These are phyloP conservation scores for Phytopythium ostracodes DNA, from an alignment of 352 stramenopile genomes.

Conservation along the genomic window DNA sequence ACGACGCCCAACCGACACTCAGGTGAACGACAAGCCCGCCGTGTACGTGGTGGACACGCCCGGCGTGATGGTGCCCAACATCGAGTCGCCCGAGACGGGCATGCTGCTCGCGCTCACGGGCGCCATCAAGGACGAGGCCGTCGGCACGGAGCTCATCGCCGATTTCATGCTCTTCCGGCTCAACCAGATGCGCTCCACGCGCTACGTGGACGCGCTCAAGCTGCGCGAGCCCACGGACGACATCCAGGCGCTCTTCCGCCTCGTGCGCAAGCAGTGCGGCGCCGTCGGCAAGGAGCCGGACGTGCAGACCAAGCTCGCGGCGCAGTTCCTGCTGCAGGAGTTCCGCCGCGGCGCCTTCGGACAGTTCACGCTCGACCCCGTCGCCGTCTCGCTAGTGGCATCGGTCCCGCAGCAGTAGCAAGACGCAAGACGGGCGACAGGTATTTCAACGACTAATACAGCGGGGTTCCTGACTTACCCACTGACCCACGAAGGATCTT, in stretches of 20 bases:
- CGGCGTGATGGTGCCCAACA: conserved; percentile 86
- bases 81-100: conserved; percentile 70
- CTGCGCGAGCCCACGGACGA: conserved; percentile 67
- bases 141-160: conserved; percentile 82
- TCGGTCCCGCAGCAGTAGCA: neutral
- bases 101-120: conserved; percentile 83
- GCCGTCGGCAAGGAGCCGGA: conserved; percentile 77
- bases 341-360: conserved; percentile 76
- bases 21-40: conserved; percentile 81
- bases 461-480: neutral
- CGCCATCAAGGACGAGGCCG: conserved; percentile 85
- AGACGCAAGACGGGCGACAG: neutral
- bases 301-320: conserved; percentile 58
- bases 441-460: neutral
- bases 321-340: conserved; percentile 66
- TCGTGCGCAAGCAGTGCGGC: conserved; percentile 63
- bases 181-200: conserved; percentile 73
- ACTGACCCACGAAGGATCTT: no score
- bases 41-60: conserved; percentile 89
- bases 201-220: conserved; percentile 74
- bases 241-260: conserved; percentile 60
- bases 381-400: conserved; percentile 12
- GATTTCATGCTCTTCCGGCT: conserved; percentile 89
- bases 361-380: conserved; percentile 77
- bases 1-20: no score